Percentiles rank a stretch among this genome's conserved stretches.
Conservation (phyloP, 2,329 filamentous ascomycete genomes). For the Fusarium bactridioides region DNA sequence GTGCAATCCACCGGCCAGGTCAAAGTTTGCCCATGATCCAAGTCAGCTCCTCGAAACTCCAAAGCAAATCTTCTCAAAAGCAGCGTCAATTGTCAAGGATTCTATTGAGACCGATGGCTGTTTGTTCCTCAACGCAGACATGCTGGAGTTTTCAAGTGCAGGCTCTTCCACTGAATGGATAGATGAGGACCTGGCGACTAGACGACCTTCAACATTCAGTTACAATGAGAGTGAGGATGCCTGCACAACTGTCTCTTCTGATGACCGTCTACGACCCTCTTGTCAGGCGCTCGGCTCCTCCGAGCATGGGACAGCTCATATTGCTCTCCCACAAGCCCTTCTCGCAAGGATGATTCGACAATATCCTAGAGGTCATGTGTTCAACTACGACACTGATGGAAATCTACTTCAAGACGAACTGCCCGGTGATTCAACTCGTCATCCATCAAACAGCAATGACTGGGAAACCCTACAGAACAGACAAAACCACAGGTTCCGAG, state of each 20-base stretch:
- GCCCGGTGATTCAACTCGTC: constrained; percentile 29
- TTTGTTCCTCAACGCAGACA: constrained; percentile 46
- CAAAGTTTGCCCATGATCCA: neutral
- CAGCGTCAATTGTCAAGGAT: constrained; percentile 53
- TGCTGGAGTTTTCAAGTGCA: constrained; percentile 34
- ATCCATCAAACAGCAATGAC: neutral
- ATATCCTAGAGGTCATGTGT: constrained; percentile 57
- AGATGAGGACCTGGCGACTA: constrained; percentile 2
- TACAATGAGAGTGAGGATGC: constrained; percentile 13
- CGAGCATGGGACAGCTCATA: neutral
- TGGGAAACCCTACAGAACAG: neutral
- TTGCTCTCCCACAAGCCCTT: constrained; percentile 49
- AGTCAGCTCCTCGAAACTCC: neutral
- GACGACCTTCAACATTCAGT: constrained; percentile 16
- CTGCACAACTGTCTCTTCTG: constrained; percentile 13
- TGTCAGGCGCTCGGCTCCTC: constrained; percentile 24
- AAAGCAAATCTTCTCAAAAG: constrained; percentile 50
- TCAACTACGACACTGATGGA: constrained; percentile 53
- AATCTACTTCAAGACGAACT: constrained; percentile 45
- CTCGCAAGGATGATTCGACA: constrained; percentile 52
- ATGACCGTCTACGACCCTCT: constrained; percentile 5
- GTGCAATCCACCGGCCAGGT: neutral
- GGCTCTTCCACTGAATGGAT: constrained; percentile 11
- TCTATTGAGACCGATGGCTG: constrained; percentile 52
- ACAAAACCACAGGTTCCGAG: constrained; percentile 1